Percentiles rank a stretch among this genome's conserved stretches.
Conservation (phyloP, 192 early-diverging fungal genomes). For the Gaertneriomyces semiglobifer region DNA sequence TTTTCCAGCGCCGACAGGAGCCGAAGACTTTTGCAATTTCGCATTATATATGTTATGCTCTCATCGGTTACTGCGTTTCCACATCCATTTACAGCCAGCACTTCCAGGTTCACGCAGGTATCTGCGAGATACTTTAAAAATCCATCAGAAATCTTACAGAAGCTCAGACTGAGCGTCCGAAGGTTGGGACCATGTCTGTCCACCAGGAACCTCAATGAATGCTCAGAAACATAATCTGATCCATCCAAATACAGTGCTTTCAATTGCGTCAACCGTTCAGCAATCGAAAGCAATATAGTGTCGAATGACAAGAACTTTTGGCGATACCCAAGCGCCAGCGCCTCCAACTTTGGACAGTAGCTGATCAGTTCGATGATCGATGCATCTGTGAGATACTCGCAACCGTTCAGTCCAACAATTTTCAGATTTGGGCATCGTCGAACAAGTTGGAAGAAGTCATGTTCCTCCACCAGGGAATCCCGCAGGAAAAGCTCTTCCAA, state of each 20-base stretch:
- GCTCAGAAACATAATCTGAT: not conserved
- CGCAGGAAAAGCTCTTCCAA: slow-evolving; percentile 7
- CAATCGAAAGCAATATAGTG: not conserved
- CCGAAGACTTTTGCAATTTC: slow-evolving; percentile 1
- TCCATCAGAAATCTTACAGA: slow-evolving; percentile 4
- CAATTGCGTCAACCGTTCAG: not conserved
- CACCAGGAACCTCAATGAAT: not conserved
- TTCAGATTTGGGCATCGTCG: slow-evolving; percentile 8
- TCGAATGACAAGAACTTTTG: not conserved
- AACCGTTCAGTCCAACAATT: slow-evolving; percentile 12
- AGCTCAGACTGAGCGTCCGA: slow-evolving; percentile 2
- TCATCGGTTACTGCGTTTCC: not conserved
- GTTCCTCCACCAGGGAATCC: not conserved
- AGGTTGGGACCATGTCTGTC: not conserved
- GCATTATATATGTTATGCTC: not conserved
- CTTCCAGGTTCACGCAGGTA: not conserved
- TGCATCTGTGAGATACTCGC: slow-evolving; percentile 1
- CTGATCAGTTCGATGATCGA: not conserved
- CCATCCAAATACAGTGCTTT: slow-evolving; percentile 15
- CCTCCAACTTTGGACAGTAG: slow-evolving; percentile 14
- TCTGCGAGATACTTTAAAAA: not conserved
- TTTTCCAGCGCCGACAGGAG: slow-evolving; percentile 13
- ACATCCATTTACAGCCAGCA: slow-evolving; percentile 8
- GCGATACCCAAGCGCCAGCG: slow-evolving; percentile 13
- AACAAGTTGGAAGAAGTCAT: slow-evolving; percentile 1